Evolutionary conservation across 2,329 filamentous ascomycete species (phyloP).

Genomic region (Aspergillus aculeatinus): DNA sequence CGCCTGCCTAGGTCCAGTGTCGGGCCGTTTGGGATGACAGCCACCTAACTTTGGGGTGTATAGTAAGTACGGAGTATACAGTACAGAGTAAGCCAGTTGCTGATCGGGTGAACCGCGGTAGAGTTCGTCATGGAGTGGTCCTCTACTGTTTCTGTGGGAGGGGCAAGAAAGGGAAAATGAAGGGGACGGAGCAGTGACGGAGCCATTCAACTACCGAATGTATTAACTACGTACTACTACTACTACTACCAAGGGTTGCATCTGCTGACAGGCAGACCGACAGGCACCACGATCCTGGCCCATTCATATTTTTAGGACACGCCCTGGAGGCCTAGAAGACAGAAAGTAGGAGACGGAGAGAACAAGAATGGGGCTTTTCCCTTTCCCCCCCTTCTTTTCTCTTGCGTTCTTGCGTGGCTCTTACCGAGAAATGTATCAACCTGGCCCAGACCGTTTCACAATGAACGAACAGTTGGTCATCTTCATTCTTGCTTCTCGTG

Average conservation of each 20-base stretch:
- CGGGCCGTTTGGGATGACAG: constrained; percentile 9
- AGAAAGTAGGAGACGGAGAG: neutral
- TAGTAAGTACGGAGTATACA: no score
- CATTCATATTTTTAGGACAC: constrained; percentile 3
- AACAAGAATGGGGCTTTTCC: neutral
- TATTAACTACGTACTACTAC: neutral
- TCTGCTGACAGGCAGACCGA: neutral
- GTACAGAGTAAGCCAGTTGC: neutral
- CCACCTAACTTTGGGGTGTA: neutral
- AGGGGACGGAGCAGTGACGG: no score
- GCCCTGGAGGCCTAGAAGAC: neutral
- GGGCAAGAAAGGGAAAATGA: neutral
- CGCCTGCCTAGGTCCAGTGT: neutral
- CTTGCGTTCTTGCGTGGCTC: neutral
- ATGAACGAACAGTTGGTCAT: neutral
- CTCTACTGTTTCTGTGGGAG: neutral
- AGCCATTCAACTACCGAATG: no score
- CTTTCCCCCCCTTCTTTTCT: neutral
- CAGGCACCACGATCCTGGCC: neutral
- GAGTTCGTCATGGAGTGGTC: constrained; percentile 2
- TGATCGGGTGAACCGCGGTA: constrained; percentile 9
- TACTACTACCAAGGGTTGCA: neutral
- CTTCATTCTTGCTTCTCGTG: neutral
- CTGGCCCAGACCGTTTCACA: neutral
- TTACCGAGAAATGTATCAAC: neutral